These are phyloP conservation scores for Leccinum fibrillosum DNA, from an alignment of 768 basidiomycete species.

Conservation along the genomic window DNA sequence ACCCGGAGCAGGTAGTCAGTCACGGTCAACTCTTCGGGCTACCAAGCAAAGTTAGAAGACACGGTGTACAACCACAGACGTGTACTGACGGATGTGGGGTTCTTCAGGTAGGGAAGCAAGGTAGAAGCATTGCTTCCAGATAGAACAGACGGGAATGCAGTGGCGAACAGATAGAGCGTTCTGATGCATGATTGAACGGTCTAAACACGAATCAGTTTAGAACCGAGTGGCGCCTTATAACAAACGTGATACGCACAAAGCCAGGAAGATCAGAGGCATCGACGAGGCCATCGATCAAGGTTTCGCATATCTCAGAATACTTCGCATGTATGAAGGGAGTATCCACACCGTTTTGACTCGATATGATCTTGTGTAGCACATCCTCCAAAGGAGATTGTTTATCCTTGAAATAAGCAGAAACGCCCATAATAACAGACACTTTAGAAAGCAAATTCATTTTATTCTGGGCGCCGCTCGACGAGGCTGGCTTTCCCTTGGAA, in stretches of 20 bases:
- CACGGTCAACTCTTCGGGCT: conserved; percentile 82
- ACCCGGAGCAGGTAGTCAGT: conserved; percentile 87
- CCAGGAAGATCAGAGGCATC: conserved; percentile 80
- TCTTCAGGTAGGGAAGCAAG: conserved; percentile 87
- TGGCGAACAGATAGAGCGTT: conserved; percentile 79
- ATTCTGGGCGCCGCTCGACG: conserved; percentile 38
- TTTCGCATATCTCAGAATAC: conserved; percentile 82
- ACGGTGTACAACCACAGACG: neutral
- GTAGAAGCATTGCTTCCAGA: conserved; percentile 80
- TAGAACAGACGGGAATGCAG: conserved; percentile 82
- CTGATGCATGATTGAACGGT: conserved; percentile 80
- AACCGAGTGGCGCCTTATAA: neutral
- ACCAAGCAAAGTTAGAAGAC: conserved; percentile 2
- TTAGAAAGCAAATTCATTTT: conserved; percentile 58
- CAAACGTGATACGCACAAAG: conserved; percentile 49
- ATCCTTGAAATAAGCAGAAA: conserved; percentile 79
- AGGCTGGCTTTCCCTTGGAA: conserved; percentile 36
- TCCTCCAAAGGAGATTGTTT: conserved; percentile 83
- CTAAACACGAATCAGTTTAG: conserved; percentile 34
- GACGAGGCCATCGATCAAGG: conserved; percentile 82
- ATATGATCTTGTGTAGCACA: conserved; percentile 77
- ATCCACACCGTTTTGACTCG: conserved; percentile 60
- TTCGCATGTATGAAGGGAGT: conserved; percentile 53
- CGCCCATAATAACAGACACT: conserved; percentile 82
- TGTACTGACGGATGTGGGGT: conserved; percentile 64